Conservation (phyloP, 2,329 filamentous ascomycete genomes). For the Knufia fluminis region DNA sequence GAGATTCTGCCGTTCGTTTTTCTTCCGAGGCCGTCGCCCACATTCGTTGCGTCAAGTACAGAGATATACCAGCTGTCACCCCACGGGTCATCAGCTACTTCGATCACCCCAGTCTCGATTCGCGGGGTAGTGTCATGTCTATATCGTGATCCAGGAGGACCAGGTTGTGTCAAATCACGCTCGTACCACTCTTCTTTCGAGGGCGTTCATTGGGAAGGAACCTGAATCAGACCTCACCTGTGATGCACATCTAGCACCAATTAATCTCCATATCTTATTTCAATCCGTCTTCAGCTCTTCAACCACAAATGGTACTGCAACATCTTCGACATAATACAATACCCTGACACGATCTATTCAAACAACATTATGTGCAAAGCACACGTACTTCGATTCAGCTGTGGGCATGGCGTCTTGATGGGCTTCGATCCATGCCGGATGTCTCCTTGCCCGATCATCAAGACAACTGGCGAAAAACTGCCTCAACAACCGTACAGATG, state of each 20-base stretch:
- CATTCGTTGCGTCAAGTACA: background rate
- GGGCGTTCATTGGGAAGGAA: background rate
- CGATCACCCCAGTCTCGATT: background rate
- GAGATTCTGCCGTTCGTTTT: background rate
- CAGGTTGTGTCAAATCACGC: background rate
- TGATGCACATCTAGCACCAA: background rate
- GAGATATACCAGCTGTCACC: background rate
- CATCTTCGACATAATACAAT: no score
- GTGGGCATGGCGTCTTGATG: slow-evolving; percentile 22
- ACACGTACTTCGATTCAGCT: slow-evolving; percentile 22
- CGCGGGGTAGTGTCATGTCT: background rate
- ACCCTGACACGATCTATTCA: no score
- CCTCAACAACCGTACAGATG: slow-evolving; percentile 23
- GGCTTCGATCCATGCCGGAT: slow-evolving; percentile 18
- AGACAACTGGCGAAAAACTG: slow-evolving; percentile 19
- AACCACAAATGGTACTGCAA: no score
- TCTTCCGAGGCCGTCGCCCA: no score
- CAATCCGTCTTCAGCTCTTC: no score
- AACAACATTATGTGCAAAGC: slow-evolving; percentile 22
- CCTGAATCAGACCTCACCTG: background rate
- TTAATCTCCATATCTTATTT: no score
- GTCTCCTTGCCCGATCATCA: slow-evolving; percentile 19
- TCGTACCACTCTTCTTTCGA: background rate
- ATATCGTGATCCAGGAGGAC: background rate
- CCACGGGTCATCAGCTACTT: background rate